Evolutionary conservation across 495 filamentous ascomycete species (phyloP).

Genomic region (Hypoxylon lienhwacheense): DNA sequence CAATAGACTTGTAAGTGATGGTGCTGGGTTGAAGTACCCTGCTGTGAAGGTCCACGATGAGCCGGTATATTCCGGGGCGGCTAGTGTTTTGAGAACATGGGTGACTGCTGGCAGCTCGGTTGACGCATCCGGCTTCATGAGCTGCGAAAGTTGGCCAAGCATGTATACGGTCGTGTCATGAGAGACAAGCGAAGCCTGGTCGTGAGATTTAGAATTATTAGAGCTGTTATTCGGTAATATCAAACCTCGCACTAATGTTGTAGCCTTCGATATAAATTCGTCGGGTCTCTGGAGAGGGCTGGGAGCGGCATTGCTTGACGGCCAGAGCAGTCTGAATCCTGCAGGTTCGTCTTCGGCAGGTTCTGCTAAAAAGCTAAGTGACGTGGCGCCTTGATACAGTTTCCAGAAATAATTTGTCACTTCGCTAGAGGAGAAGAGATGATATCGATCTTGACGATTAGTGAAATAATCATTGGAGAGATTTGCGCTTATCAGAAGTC

Average conservation of each 20-base stretch:
- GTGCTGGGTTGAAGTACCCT: slow-evolving; percentile 96
- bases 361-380: slow-evolving; percentile 76
- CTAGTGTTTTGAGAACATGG: slow-evolving; percentile 68
- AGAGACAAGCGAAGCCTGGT: slow-evolving; percentile 15
- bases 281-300: slow-evolving; percentile 69
- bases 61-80: slow-evolving; percentile 58
- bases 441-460: slow-evolving; percentile 92
- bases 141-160: slow-evolving; percentile 78
- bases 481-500: slow-evolving; percentile 65
- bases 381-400: slow-evolving; percentile 75
- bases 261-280: slow-evolving; percentile 69
- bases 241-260: slow-evolving; percentile 63
- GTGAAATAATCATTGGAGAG: slow-evolving; percentile 95
- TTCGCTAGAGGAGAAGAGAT: slow-evolving; percentile 77
- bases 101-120: slow-evolving; percentile 85
- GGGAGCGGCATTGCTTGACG: slow-evolving; percentile 67
- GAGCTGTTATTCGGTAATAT: slow-evolving; percentile 49
- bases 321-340: slow-evolving; percentile 79
- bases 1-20: slow-evolving; percentile 74
- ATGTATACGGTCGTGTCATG: slow-evolving; percentile 80
- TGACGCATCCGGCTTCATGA: slow-evolving; percentile 75
- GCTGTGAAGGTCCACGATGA: slow-evolving; percentile 94
- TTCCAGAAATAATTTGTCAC: slow-evolving; percentile 80
- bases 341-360: slow-evolving; percentile 58
- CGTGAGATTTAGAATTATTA: neutral